Evolutionary conservation across 176 grass and related monocot species (phyloP).

Genomic region (Oryza officinalis): DNA sequence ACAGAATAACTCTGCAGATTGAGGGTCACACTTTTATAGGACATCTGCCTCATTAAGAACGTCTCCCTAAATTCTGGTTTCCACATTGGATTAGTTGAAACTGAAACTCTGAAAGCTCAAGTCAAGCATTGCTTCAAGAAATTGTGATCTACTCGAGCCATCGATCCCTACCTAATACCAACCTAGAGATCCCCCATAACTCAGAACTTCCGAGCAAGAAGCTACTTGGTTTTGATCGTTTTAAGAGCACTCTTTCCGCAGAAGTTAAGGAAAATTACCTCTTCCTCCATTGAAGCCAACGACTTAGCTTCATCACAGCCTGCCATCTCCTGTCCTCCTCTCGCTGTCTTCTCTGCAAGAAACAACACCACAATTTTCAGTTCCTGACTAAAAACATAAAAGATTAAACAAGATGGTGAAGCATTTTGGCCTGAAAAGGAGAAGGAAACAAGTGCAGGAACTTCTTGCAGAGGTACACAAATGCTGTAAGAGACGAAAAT

Average conservation of each 20-base stretch:
- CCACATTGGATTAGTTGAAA: not conserved
- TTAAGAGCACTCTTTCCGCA: not conserved
- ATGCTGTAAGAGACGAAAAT: not conserved
- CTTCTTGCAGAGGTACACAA: not conserved
- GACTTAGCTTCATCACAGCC: constrained; percentile 52
- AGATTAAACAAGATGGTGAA: not conserved
- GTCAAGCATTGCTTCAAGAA: not conserved
- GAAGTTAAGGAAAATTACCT: constrained; percentile 46
- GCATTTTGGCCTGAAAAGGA: constrained; percentile 2
- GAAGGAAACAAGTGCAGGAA: not conserved
- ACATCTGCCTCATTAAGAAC: not conserved
- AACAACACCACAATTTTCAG: constrained; percentile 21
- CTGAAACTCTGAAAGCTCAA: not conserved
- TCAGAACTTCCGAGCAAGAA: not conserved
- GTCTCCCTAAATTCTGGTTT: not conserved
- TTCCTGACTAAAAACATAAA: not conserved
- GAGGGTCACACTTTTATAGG: not conserved
- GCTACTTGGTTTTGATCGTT: not conserved
- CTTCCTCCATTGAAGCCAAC: constrained; percentile 51
- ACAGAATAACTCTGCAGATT: not conserved
- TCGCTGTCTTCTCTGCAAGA: constrained; percentile 40
- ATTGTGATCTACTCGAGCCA: not conserved
- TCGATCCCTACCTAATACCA: not conserved
- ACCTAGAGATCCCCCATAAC: not conserved
- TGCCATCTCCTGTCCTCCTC: constrained; percentile 56